Evolutionary conservation across 352 stramenopile species (phyloP).

Genomic region (Phytophthora sansomeana): DNA sequence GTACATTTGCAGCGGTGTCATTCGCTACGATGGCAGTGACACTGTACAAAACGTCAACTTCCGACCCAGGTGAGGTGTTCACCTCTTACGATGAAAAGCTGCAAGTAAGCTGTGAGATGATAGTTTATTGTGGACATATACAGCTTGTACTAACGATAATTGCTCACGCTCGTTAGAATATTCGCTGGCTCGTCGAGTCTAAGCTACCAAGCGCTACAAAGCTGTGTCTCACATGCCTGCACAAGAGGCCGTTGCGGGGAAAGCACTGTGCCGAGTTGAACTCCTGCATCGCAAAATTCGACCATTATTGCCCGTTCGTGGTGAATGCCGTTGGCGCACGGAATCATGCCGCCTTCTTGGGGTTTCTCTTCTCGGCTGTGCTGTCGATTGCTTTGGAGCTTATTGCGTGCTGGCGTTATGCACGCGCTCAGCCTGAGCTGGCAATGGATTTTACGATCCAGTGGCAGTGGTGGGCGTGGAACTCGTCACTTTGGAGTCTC

Average conservation of each 20-base stretch:
- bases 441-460: conserved; percentile 38
- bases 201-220: conserved; percentile 80
- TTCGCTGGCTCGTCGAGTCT: conserved; percentile 71
- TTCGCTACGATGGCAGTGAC: conserved; percentile 56
- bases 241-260: conserved; percentile 74
- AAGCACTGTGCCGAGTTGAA: conserved; percentile 86
- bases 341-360: conserved; percentile 96
- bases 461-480: conserved; percentile 45
- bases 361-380: conserved; percentile 89
- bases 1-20: conserved; percentile 18
- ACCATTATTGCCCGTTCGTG: conserved; percentile 89
- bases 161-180: conserved; percentile 51
- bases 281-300: conserved; percentile 83
- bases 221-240: conserved; percentile 80
- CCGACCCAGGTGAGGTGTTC: conserved; percentile 66
- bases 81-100: conserved; percentile 78
- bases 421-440: conserved; percentile 41
- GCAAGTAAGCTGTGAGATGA: conserved; percentile 40
- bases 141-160: not conserved
- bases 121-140: too few species aligned
- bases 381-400: conserved; percentile 63
- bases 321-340: conserved; percentile 94
- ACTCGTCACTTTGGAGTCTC: conserved; percentile 27
- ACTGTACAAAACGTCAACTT: conserved; percentile 63
- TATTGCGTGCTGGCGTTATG: conserved; percentile 52